phyloP scores from a whole-genome alignment of 176 grass and related monocot genomes.

The Canna indica region DNA sequence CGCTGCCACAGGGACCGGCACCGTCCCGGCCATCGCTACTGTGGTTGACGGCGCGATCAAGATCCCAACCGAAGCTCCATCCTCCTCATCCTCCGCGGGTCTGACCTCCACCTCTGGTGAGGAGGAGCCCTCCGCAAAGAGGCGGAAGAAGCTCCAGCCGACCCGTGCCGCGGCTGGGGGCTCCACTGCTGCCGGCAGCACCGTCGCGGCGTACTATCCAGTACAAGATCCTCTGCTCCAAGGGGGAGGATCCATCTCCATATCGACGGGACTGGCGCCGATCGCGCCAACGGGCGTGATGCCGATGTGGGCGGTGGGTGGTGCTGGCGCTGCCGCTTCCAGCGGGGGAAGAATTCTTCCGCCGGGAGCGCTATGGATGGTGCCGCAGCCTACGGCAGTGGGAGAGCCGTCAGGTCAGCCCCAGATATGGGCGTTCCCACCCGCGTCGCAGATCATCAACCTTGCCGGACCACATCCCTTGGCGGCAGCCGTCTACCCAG shows the following conservation, averaged over 20 bases:
- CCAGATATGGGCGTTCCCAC: slow-evolving; percentile 41
- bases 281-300: slow-evolving; percentile 37
- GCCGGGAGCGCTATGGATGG: slow-evolving; percentile 63
- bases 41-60: slow-evolving; percentile 58
- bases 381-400: slow-evolving; percentile 29
- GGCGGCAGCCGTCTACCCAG: neutral
- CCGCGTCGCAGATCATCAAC: slow-evolving; percentile 42
- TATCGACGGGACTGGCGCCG: slow-evolving; percentile 59
- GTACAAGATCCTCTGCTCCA: slow-evolving; percentile 42
- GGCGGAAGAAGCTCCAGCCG: slow-evolving; percentile 69
- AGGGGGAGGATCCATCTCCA: slow-evolving; percentile 42
- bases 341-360: slow-evolving; percentile 19
- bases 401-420: slow-evolving; percentile 22
- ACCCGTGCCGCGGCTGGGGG: slow-evolving; percentile 31
- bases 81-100: slow-evolving; percentile 28
- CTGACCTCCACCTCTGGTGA: slow-evolving; percentile 21
- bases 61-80: slow-evolving; percentile 42
- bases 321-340: slow-evolving; percentile 3
- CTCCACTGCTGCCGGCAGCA: slow-evolving; percentile 2
- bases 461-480: slow-evolving; percentile 37
- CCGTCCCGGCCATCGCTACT: slow-evolving; percentile 66
- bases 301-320: slow-evolving; percentile 43
- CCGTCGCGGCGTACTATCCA: slow-evolving; percentile 42
- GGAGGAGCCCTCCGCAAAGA: slow-evolving; percentile 28
- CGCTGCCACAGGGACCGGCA: slow-evolving; percentile 75